Conservation (phyloP, 371 early-diverging fungal species). For the Capillidium heterosporum region DNA sequence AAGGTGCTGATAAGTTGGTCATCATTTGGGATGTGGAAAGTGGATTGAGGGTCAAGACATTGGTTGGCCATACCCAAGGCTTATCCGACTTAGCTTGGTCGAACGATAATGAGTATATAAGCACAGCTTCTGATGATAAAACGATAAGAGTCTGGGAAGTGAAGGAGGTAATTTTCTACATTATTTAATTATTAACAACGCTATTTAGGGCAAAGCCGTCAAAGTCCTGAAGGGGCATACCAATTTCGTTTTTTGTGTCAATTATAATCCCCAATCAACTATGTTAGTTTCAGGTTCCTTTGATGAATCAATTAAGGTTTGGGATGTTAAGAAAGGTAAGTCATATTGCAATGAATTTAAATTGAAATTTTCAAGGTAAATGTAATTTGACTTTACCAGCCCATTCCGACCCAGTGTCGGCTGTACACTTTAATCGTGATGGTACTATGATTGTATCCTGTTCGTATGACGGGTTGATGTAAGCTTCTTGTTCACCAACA, state of each 20-base stretch:
- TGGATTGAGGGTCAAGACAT: conserved; percentile 65
- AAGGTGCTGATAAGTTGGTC: conserved; percentile 78
- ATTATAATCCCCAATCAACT: conserved; percentile 84
- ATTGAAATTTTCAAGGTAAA: conserved; percentile 24
- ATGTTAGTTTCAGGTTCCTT: conserved; percentile 94
- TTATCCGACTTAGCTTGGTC: conserved; percentile 96
- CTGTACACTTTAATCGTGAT: conserved; percentile 90
- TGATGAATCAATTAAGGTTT: conserved; percentile 90
- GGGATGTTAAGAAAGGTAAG: conserved; percentile 83
- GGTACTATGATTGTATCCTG: conserved; percentile 91
- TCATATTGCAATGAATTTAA: not conserved
- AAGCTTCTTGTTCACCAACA: conserved; percentile 12
- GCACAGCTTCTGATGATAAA: conserved; percentile 88
- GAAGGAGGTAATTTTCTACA: conserved; percentile 28
- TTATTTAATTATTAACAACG: not conserved
- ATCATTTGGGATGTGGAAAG: conserved; percentile 82
- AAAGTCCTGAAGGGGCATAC: conserved; percentile 80
- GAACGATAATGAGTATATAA: conserved; percentile 65
- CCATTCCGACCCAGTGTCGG: conserved; percentile 91
- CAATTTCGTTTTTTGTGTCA: conserved; percentile 92
- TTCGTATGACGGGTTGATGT: conserved; percentile 89
- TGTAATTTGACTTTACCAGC: conserved; percentile 82
- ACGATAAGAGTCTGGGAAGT: conserved; percentile 83
- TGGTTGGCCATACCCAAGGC: conserved; percentile 84
- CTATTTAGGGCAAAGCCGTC: conserved; percentile 37